These are phyloP conservation scores for Vickermania spadyakhi DNA, from an alignment of 208 protist species.

Conservation along the genomic window DNA sequence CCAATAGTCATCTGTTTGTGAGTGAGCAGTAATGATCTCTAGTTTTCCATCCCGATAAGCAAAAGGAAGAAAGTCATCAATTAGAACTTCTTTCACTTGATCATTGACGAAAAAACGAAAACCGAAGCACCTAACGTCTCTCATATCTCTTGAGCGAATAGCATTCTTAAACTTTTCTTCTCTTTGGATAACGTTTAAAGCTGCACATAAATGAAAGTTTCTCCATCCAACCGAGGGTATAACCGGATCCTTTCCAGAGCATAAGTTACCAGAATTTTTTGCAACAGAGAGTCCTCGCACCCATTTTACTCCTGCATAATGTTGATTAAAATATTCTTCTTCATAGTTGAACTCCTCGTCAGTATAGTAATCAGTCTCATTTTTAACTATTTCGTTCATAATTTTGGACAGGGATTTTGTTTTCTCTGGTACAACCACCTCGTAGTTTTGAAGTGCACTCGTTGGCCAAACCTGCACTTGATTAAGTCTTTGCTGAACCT, in stretches of 20 bases:
- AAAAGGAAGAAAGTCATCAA: conserved; percentile 56
- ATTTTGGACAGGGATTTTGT: not conserved
- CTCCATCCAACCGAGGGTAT: conserved; percentile 1
- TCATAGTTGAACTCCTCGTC: not conserved
- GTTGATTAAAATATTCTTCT: not conserved
- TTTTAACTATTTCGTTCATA: not conserved
- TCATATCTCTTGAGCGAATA: conserved; percentile 9
- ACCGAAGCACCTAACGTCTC: conserved; percentile 19
- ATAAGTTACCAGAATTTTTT: not conserved
- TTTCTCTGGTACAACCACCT: not conserved
- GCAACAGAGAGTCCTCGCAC: not conserved
- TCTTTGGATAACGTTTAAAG: conserved; percentile 6
- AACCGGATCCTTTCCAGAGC: not conserved
- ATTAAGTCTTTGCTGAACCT: not conserved
- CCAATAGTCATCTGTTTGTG: conserved; percentile 35
- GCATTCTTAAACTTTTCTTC: conserved; percentile 5
- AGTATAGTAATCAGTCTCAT: not conserved
- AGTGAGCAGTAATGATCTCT: conserved; percentile 24
- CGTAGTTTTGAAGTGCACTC: not conserved
- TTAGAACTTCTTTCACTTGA: conserved; percentile 21
- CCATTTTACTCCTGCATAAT: conserved; percentile 1
- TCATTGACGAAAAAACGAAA: conserved; percentile 25
- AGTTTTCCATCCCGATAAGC: conserved; percentile 5
- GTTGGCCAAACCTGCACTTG: not conserved
- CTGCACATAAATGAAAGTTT: conserved; percentile 1